Evolutionary conservation across 306 rosid species (phyloP).

Genomic region (Adenanthera pavonina): DNA sequence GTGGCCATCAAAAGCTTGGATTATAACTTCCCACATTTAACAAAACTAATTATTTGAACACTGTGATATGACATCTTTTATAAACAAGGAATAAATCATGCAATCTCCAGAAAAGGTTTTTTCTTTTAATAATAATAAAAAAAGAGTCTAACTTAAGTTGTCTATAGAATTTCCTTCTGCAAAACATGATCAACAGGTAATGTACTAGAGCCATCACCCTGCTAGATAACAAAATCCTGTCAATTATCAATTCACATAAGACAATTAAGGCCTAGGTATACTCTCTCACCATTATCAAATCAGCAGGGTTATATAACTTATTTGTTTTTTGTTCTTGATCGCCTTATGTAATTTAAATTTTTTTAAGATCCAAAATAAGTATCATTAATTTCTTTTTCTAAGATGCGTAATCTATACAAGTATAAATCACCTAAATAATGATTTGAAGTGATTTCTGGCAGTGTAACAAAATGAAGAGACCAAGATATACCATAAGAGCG

Average conservation of each 20-base stretch:
- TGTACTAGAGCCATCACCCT: background rate
- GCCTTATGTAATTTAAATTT: background rate
- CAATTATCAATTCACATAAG: background rate
- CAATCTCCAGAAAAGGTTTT: background rate
- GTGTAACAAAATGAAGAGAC: background rate
- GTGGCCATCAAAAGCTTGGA: background rate
- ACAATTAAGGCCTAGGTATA: slow-evolving; percentile 2
- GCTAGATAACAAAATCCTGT: background rate
- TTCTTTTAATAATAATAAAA: no score
- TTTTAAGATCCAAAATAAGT: background rate
- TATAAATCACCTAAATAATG: background rate
- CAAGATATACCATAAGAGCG: background rate
- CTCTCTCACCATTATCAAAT: background rate
- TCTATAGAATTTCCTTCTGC: background rate
- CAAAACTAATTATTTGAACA: background rate
- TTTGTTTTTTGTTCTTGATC: background rate
- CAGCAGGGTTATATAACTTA: background rate
- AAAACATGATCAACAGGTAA: no score
- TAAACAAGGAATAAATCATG: background rate
- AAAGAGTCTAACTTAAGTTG: background rate
- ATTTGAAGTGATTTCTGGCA: background rate
- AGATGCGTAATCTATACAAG: background rate
- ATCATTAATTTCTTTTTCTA: slow-evolving; percentile 6
- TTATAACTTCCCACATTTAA: background rate
- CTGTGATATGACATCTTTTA: background rate